These are phyloP conservation scores for Dryas integrifolia DNA, from an alignment of 331 rosid species.

Conservation along the genomic window DNA sequence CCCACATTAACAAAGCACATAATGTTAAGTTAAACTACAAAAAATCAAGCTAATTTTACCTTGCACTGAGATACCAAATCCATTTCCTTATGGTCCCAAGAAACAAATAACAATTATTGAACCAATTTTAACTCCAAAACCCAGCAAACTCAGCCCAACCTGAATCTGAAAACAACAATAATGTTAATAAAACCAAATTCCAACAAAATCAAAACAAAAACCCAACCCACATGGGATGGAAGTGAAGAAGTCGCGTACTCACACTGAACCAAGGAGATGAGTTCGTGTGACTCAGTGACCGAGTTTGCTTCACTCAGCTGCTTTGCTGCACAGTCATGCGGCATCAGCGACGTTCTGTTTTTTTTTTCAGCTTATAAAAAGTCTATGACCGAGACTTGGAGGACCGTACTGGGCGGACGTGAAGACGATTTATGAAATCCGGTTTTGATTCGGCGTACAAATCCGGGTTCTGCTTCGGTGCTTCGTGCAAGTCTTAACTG, in stretches of 20 bases:
- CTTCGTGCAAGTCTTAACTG: background rate
- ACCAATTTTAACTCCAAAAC: constrained; percentile 11
- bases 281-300: too few relatives aligned
- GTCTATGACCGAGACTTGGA: background rate
- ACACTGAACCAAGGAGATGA: background rate
- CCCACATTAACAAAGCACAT: constrained; percentile 4
- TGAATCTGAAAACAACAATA: constrained; percentile 7
- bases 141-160: background rate
- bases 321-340: background rate
- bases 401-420: constrained; percentile 8
- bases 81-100: background rate
- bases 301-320: too few relatives aligned
- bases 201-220: background rate
- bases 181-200: background rate
- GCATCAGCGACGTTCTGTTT: background rate
- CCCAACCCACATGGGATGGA: background rate
- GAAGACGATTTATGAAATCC: background rate
- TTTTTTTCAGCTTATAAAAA: background rate
- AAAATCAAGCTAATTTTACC: constrained; percentile 12
- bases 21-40: background rate
- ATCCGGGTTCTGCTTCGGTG: constrained; percentile 5
- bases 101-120: background rate
- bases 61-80: constrained; percentile 15
- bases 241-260: background rate
- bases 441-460: background rate